Evolutionary conservation across 179 eudicot species (phyloP).

Genomic region (Actinidia arguta): DNA sequence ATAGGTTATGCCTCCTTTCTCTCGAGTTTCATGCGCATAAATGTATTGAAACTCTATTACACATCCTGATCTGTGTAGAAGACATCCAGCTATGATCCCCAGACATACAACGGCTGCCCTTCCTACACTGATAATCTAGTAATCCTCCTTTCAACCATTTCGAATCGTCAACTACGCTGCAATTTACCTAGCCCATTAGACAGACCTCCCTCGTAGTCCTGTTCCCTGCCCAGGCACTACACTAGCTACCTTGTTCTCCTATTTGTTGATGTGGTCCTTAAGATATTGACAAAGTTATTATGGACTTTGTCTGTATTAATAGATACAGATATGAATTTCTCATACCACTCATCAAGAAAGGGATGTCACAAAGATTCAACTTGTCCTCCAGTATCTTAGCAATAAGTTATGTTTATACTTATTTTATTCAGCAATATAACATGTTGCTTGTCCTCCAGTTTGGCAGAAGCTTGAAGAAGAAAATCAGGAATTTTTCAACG

Average conservation of each 20-base stretch:
- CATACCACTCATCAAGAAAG: neutral
- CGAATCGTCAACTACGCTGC: too few species aligned
- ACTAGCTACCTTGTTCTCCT: neutral
- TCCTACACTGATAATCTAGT: too few species aligned
- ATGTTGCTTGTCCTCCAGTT: slow-evolving; percentile 53
- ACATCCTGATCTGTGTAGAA: too few species aligned
- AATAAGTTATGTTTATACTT: slow-evolving; percentile 5
- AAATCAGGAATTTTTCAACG: slow-evolving; percentile 89
- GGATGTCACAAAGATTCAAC: neutral
- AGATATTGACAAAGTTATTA: neutral
- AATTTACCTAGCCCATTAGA: too few species aligned
- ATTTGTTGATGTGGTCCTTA: neutral
- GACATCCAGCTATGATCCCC: too few species aligned
- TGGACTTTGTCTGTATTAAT: neutral
- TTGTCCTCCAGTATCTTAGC: neutral
- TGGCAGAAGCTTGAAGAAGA: slow-evolving; percentile 97
- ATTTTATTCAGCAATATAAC: neutral
- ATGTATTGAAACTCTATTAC: too few species aligned
- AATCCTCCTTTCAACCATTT: too few species aligned
- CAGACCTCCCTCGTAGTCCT: too few species aligned
- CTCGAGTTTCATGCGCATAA: too few species aligned
- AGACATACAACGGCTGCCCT: too few species aligned
- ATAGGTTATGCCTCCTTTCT: too few species aligned
- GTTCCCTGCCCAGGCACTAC: too few species aligned
- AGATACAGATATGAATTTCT: slow-evolving; percentile 10